A percentile compares a stretch with the other conserved stretches of the same genome.
Evolutionary conservation across 345 rosid species (phyloP).

Genomic region (Rubroshorea leprosula): DNA sequence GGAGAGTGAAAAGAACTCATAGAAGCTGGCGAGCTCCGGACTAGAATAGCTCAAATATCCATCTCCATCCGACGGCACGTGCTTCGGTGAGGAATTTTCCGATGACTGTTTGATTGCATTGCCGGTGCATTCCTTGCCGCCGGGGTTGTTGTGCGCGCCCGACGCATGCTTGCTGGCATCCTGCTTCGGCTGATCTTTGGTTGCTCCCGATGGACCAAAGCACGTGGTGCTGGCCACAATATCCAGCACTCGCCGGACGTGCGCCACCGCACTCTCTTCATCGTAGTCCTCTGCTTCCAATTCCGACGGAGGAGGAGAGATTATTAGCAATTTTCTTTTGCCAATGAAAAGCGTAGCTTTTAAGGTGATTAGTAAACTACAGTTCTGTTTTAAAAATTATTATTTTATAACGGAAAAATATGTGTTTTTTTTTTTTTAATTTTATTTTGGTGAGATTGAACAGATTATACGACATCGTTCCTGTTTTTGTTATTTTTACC

Average conservation of each 20-base stretch:
- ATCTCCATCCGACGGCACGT: constrained; percentile 48
- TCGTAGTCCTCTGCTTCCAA: constrained; percentile 65
- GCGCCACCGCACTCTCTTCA: constrained; percentile 78
- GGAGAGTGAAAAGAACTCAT: constrained; percentile 91
- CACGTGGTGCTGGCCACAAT: constrained; percentile 78
- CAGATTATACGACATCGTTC: constrained; percentile 16
- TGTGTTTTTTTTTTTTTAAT: no score
- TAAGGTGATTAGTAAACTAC: no score
- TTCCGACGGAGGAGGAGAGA: no score
- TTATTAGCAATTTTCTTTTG: no score
- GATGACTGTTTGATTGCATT: constrained; percentile 23
- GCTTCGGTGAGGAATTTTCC: constrained; percentile 35
- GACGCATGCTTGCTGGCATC: constrained; percentile 41
- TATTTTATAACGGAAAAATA: no score
- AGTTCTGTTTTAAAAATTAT: no score
- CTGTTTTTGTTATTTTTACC: constrained; percentile 32
- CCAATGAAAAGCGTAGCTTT: no score
- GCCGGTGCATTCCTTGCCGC: constrained; percentile 31
- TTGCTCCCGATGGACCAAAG: constrained; percentile 54
- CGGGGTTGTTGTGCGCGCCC: constrained; percentile 29
- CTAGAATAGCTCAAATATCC: constrained; percentile 68
- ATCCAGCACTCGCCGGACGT: constrained; percentile 87
- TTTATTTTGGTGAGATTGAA: no score
- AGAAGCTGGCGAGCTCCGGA: constrained; percentile 83
- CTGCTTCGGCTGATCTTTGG: constrained; percentile 34